phyloP scores from a whole-genome alignment of 2,329 filamentous ascomycete genomes.

The Orbilia blumenaviensis region DNA sequence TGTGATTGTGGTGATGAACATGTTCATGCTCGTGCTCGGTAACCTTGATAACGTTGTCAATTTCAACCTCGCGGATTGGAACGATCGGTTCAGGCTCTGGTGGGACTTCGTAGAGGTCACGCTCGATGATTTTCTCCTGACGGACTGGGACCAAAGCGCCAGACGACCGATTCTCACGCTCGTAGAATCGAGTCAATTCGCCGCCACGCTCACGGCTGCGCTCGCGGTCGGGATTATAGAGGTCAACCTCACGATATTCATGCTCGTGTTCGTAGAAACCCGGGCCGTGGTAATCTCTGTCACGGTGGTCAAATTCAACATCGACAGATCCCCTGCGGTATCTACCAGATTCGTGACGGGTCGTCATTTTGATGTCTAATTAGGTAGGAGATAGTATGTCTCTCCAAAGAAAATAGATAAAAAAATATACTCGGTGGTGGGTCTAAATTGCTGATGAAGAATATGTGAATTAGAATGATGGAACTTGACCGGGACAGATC shows the following conservation, averaged over 20 bases:
- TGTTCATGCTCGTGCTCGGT: conserved; percentile 53
- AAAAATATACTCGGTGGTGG: too few relatives aligned
- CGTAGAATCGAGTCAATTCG: conserved; percentile 46
- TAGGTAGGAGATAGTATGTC: neutral
- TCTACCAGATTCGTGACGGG: conserved; percentile 35
- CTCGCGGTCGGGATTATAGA: conserved; percentile 18
- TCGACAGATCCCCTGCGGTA: conserved; percentile 43
- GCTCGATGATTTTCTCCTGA: conserved; percentile 53
- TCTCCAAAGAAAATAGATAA: neutral
- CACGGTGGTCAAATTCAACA: conserved; percentile 50
- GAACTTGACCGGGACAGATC: neutral
- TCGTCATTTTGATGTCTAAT: conserved; percentile 22
- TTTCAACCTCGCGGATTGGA: conserved; percentile 51
- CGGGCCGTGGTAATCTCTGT: conserved; percentile 39
- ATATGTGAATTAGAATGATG: conserved; percentile 1
- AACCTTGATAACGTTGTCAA: conserved; percentile 49
- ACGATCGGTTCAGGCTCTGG: conserved; percentile 48
- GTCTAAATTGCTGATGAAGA: neutral
- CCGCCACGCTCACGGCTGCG: conserved; percentile 32
- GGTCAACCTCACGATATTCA: conserved; percentile 45
- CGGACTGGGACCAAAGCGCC: conserved; percentile 46
- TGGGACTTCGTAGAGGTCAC: conserved; percentile 52
- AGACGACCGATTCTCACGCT: conserved; percentile 41
- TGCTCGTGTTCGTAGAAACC: conserved; percentile 48
- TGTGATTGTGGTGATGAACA: conserved; percentile 52